Conservation (phyloP, 2,329 filamentous ascomycete species). For the Pseudogymnoascus sp. region DNA sequence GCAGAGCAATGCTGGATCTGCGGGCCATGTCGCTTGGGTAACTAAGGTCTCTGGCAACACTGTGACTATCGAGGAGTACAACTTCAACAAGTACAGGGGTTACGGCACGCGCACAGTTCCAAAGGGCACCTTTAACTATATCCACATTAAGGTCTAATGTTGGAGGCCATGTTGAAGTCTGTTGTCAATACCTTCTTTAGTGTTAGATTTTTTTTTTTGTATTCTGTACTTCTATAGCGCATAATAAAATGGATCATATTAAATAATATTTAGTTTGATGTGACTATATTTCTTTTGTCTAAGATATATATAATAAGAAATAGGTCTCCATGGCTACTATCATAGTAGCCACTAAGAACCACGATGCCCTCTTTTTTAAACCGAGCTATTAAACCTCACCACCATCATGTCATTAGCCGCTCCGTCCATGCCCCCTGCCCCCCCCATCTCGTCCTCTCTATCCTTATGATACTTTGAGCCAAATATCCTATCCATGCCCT, state of each 20-base stretch:
- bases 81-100: neutral
- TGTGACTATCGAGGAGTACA: constrained; percentile 12
- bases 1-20: constrained; percentile 11
- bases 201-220: neutral
- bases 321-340: too few relatives aligned
- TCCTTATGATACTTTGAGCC: constrained; percentile 16
- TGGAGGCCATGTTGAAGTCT: neutral
- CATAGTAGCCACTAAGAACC: neutral
- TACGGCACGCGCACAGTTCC: constrained; percentile 8
- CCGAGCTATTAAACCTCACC: neutral
- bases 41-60: neutral
- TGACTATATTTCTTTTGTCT: neutral
- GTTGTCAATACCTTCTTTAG: neutral
- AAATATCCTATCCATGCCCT: constrained; percentile 56
- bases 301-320: neutral
- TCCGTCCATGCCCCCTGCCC: neutral
- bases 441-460: neutral
- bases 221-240: neutral
- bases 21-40: constrained; percentile 11
- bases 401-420: neutral
- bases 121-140: constrained; percentile 11
- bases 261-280: neutral
- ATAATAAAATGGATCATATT: neutral
- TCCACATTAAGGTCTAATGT: constrained; percentile 8
- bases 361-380: neutral